Conservation (phyloP, 345 rosid genomes). For the Brassica napus region DNA sequence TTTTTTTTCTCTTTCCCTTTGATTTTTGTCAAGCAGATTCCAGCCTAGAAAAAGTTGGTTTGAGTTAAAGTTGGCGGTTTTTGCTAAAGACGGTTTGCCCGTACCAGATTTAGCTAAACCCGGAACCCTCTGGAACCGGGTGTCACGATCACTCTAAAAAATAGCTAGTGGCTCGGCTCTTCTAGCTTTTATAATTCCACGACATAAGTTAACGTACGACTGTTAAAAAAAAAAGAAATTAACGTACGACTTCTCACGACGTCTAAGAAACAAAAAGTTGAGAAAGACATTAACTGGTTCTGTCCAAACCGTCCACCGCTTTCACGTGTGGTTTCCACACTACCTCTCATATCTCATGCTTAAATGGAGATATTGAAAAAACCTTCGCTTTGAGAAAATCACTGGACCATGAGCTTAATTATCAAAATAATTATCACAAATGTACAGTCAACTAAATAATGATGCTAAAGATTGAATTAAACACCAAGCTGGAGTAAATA, state of each 20-base stretch:
- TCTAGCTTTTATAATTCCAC: slow-evolving; percentile 10
- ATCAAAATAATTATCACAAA: too few relatives aligned
- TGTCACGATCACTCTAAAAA: not conserved
- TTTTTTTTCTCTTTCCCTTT: too few relatives aligned
- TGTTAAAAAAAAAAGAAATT: too few relatives aligned
- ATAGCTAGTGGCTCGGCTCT: slow-evolving; percentile 22
- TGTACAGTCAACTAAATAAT: not conserved
- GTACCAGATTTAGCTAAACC: too few relatives aligned
- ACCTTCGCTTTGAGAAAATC: not conserved
- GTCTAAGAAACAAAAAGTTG: slow-evolving; percentile 26
- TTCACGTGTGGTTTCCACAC: slow-evolving; percentile 34
- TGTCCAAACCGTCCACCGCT: slow-evolving; percentile 30
- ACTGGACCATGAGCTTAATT: not conserved
- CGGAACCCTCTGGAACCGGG: too few relatives aligned
- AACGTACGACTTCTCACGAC: slow-evolving; percentile 31
- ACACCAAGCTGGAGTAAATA: too few relatives aligned
- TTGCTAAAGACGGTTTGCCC: too few relatives aligned
- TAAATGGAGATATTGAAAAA: not conserved
- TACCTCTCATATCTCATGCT: not conserved
- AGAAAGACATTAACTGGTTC: slow-evolving; percentile 21
- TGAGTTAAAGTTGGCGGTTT: too few relatives aligned
- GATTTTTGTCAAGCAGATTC: too few relatives aligned
- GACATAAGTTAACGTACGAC: not conserved
- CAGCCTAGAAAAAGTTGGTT: too few relatives aligned
- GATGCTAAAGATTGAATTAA: not conserved